phyloP scores from a whole-genome alignment of 306 rosid genomes.

The Prunus dulcis region DNA sequence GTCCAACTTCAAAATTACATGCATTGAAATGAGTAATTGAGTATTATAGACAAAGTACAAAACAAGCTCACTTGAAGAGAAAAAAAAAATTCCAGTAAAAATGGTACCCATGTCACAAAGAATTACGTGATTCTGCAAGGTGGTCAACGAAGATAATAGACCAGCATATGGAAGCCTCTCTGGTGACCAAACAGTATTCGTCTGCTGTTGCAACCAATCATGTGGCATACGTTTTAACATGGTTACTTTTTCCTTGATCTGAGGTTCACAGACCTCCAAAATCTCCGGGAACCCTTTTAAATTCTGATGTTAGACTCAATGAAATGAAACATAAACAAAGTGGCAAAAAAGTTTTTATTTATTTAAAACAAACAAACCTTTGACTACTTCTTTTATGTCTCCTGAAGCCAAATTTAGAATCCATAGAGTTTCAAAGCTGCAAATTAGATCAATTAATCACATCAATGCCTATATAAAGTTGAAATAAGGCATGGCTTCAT shows the following conservation, averaged over 20 bases:
- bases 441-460: constrained; percentile 21
- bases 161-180: constrained; percentile 48
- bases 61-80: constrained; percentile 16
- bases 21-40: constrained; percentile 21
- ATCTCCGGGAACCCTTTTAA: constrained; percentile 52
- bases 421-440: constrained; percentile 74
- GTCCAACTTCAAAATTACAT: constrained; percentile 65
- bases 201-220: constrained; percentile 49
- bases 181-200: constrained; percentile 28
- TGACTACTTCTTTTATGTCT: constrained; percentile 44
- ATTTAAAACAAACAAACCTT: constrained; percentile 43
- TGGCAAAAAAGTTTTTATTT: background rate
- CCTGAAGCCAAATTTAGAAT: constrained; percentile 60
- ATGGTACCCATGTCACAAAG: constrained; percentile 66
- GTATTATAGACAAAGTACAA: constrained; percentile 4
- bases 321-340: constrained; percentile 16
- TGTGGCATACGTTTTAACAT: constrained; percentile 49
- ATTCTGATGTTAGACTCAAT: constrained; percentile 22
- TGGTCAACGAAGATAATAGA: constrained; percentile 63
- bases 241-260: constrained; percentile 49
- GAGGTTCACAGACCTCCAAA: constrained; percentile 54
- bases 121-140: constrained; percentile 55
- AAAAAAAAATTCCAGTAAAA: constrained; percentile 13
- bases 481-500: background rate
- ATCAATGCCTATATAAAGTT: background rate